These are phyloP conservation scores for Neurospora sp. DNA, from an alignment of 2,329 filamentous ascomycete genomes.

Conservation along the genomic window DNA sequence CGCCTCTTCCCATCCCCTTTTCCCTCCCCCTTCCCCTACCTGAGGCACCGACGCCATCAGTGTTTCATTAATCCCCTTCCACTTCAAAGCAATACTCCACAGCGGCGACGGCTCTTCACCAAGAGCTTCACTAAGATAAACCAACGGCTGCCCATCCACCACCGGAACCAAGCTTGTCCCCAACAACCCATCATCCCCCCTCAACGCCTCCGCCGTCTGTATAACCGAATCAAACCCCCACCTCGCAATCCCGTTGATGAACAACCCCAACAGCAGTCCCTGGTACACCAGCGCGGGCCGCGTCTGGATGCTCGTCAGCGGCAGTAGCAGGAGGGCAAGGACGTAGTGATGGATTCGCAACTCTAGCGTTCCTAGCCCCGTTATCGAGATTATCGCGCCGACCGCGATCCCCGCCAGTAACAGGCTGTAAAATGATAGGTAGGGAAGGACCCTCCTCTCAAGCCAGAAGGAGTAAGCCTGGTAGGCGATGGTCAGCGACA, in stretches of 20 bases:
- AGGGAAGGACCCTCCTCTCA: constrained; percentile 56
- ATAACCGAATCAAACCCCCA: constrained; percentile 69
- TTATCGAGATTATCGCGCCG: constrained; percentile 31
- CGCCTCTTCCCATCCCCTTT: background rate
- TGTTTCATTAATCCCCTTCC: constrained; percentile 6
- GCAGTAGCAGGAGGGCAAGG: constrained; percentile 58
- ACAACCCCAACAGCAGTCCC: constrained; percentile 62
- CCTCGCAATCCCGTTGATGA: constrained; percentile 67
- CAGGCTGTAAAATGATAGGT: constrained; percentile 52
- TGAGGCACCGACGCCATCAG: background rate
- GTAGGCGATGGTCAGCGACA: constrained; percentile 42
- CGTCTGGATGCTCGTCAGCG: constrained; percentile 62
- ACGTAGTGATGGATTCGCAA: constrained; percentile 71
- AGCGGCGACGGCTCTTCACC: too few species aligned
- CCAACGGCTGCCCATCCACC: constrained; percentile 20
- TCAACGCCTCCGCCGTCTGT: constrained; percentile 55
- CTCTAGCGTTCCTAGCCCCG: constrained; percentile 39
- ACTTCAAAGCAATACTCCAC: constrained; percentile 39
- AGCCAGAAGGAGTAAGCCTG: constrained; percentile 60
- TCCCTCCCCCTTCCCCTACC: background rate
- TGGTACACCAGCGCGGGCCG: constrained; percentile 60
- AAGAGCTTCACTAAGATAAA: too few species aligned
- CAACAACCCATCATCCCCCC: constrained; percentile 30
- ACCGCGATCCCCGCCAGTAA: constrained; percentile 43
- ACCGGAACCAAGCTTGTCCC: constrained; percentile 36